A percentile compares a stretch with the other conserved stretches of the same genome.
phyloP scores from a whole-genome alignment of 345 rosid genomes.

The Salix suchowensis region DNA sequence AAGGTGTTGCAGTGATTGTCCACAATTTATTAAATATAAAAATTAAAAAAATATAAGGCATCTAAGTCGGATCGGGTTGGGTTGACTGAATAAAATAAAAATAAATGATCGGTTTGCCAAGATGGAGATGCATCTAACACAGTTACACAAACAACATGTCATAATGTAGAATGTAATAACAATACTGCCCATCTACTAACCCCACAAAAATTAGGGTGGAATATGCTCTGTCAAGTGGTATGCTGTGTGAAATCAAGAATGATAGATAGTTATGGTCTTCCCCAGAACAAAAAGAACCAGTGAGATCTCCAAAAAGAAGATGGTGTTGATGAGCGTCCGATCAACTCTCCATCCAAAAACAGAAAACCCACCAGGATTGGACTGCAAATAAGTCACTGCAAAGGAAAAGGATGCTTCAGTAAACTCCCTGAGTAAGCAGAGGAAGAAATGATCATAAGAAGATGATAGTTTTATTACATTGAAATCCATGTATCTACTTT shows the following conservation, averaged over 20 bases:
- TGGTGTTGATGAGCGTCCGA: conserved; percentile 25
- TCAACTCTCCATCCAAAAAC: conserved; percentile 30
- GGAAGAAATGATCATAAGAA: background rate
- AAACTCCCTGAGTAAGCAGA: background rate
- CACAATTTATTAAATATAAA: too few species aligned
- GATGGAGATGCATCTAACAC: too few species aligned
- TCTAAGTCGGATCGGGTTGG: too few species aligned
- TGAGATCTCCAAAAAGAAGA: conserved; percentile 26
- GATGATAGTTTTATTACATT: background rate
- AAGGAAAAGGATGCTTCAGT: background rate
- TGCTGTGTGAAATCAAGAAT: background rate
- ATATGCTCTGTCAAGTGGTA: background rate
- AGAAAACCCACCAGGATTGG: conserved; percentile 25
- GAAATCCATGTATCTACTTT: background rate
- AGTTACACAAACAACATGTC: too few species aligned
- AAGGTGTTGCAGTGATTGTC: too few species aligned
- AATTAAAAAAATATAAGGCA: too few species aligned
- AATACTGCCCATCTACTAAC: background rate
- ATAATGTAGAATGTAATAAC: background rate
- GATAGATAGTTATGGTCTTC: conserved; percentile 15
- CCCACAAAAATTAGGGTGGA: background rate
- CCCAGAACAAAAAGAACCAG: conserved; percentile 32
- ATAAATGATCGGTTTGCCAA: too few species aligned
- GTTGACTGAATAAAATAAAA: too few species aligned
- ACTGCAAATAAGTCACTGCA: conserved; percentile 25